These are phyloP conservation scores for Hondaea fermentalgiana DNA, from an alignment of 108 stramenopile species.

Conservation along the genomic window DNA sequence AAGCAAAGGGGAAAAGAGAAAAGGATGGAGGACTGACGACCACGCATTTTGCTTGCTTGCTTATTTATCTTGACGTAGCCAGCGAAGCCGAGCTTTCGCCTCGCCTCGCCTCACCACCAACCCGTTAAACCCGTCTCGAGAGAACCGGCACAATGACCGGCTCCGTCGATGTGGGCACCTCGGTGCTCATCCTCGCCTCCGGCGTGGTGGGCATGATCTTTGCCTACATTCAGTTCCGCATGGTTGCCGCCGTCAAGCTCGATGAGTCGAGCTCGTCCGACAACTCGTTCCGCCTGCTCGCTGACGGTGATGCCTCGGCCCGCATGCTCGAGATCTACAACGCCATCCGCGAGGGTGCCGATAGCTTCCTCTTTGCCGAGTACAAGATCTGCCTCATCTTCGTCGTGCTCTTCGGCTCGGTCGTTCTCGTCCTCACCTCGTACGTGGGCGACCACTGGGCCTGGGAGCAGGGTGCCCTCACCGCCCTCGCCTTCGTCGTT, in stretches of 20 bases:
- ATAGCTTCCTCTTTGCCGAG: constrained; percentile 82
- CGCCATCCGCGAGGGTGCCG: constrained; percentile 88
- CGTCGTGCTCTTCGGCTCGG: constrained; percentile 72
- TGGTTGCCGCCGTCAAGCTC: background rate
- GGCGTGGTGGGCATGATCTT: background rate
- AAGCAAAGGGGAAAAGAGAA: no score
- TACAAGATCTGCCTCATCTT: constrained; percentile 83
- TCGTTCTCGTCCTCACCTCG: constrained; percentile 53
- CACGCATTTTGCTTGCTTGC: no score
- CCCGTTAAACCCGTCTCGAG: background rate
- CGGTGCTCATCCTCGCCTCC: background rate
- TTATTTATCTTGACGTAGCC: no score
- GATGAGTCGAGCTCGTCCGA: background rate
- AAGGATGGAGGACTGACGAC: no score
- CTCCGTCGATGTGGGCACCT: background rate
- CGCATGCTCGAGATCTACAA: constrained; percentile 62
- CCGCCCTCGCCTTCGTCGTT: constrained; percentile 77
- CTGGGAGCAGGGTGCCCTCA: constrained; percentile 48
- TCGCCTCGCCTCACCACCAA: no score
- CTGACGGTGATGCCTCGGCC: background rate
- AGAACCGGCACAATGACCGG: background rate
- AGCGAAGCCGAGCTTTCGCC: no score
- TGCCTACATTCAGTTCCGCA: constrained; percentile 1
- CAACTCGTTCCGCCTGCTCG: constrained; percentile 17
- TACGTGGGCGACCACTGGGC: background rate